phyloP scores from a whole-genome alignment of 805 yeast genomes.

The Saccharomycopsis fodiens region DNA sequence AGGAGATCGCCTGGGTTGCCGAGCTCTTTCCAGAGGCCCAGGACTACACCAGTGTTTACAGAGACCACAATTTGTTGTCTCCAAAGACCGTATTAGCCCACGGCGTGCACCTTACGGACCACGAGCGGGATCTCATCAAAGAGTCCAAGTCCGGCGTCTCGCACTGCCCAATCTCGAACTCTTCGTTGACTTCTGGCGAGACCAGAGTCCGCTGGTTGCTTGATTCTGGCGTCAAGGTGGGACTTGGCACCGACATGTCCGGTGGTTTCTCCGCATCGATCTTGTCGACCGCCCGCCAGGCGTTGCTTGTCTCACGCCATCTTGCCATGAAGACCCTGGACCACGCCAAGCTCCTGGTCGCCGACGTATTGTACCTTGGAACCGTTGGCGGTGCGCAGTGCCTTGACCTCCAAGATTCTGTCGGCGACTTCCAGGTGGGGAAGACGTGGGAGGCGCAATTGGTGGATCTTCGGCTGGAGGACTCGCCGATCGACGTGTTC shows the following conservation, averaged over 20 bases:
- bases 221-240: slow-evolving; percentile 60
- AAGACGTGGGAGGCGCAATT: slow-evolving; percentile 81
- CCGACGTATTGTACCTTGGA: slow-evolving; percentile 72
- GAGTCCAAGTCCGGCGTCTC: slow-evolving; percentile 60
- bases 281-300: slow-evolving; percentile 59
- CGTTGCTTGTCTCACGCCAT: slow-evolving; percentile 64
- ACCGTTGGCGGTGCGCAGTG: slow-evolving; percentile 89
- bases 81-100: slow-evolving; percentile 79
- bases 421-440: slow-evolving; percentile 73
- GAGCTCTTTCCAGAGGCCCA: slow-evolving; percentile 63
- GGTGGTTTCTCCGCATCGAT: slow-evolving; percentile 71
- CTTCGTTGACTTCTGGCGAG: slow-evolving; percentile 84
- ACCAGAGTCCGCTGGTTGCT: slow-evolving; percentile 71
- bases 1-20: slow-evolving; percentile 68
- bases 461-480: slow-evolving; percentile 48
- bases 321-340: slow-evolving; percentile 48
- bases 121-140: slow-evolving; percentile 55
- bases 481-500: slow-evolving; percentile 67
- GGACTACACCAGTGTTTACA: slow-evolving; percentile 73
- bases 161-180: slow-evolving; percentile 91
- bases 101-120: slow-evolving; percentile 65
- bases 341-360: slow-evolving; percentile 45
- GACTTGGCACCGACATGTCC: slow-evolving; percentile 75
- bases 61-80: slow-evolving; percentile 50
- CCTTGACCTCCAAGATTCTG: slow-evolving; percentile 42